phyloP scores from a whole-genome alignment of 2,329 filamentous ascomycete species.

The Botrytis galanthina region DNA sequence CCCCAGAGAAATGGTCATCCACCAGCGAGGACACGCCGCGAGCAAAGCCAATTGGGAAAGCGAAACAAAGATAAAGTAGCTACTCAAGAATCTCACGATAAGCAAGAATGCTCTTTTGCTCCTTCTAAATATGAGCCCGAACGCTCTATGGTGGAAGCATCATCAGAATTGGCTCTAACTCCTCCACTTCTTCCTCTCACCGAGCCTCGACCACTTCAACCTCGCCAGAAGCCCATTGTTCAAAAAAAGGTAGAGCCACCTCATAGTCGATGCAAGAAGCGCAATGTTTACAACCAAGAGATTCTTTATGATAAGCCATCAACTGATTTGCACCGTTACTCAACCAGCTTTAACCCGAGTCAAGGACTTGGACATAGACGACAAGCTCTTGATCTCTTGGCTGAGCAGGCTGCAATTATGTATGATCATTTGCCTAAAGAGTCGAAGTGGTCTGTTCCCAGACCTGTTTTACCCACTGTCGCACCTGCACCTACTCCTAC shows the following conservation, averaged over 20 bases:
- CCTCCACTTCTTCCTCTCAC: not conserved
- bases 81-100: too few species aligned
- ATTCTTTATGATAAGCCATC: not conserved
- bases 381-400: conserved; percentile 1
- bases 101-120: not conserved
- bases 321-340: not conserved
- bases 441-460: not conserved
- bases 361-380: not conserved
- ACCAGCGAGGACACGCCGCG: not conserved
- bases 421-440: not conserved
- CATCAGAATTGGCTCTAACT: not conserved
- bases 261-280: not conserved
- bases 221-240: not conserved
- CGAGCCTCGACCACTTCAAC: conserved; percentile 1
- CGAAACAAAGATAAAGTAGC: too few species aligned
- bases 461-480: not conserved
- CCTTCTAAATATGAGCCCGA: not conserved
- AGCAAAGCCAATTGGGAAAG: not conserved
- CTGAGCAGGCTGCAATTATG: not conserved
- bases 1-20: not conserved
- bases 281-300: not conserved
- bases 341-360: not conserved
- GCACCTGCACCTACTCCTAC: not conserved
- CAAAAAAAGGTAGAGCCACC: not conserved
- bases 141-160: not conserved